A percentile compares a stretch with the other conserved stretches of the same genome.
These are phyloP conservation scores for Sequoia sempervirens DNA, from an alignment of 75 land plant species.

Conservation along the genomic window DNA sequence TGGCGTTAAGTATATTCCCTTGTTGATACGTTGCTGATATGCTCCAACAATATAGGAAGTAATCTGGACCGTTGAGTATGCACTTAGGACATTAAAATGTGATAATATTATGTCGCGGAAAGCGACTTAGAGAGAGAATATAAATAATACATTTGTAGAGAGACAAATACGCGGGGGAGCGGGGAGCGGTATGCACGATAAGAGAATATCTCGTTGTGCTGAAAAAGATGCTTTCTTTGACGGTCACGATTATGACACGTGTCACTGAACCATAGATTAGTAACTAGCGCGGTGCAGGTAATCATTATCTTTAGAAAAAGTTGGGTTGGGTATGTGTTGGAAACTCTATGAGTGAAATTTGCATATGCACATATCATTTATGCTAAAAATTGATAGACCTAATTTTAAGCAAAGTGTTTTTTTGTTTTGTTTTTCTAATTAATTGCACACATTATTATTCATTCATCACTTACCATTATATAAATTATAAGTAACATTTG, in stretches of 20 bases:
- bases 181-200: neutral
- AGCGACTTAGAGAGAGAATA: slow-evolving; percentile 2
- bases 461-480: too few species aligned
- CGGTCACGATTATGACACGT: neutral
- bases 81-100: too few species aligned
- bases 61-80: neutral
- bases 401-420: too few species aligned
- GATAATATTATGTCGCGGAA: neutral
- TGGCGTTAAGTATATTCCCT: neutral
- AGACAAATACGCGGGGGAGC: slow-evolving; percentile 4
- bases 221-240: neutral
- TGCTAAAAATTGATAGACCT: too few species aligned
- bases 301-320: neutral
- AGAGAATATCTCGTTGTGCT: neutral
- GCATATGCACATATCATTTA: too few species aligned
- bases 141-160: neutral
- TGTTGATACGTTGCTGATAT: neutral
- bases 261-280: neutral
- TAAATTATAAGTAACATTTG: too few species aligned
- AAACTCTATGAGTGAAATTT: too few species aligned
- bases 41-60: neutral
- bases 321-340: neutral
- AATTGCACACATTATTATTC: too few species aligned
- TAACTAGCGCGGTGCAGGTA: neutral
- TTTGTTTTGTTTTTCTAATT: too few species aligned